Base-by-base conservation (phyloP, 495 filamentous ascomycete genomes). In the Penicillium steckii region DNA sequence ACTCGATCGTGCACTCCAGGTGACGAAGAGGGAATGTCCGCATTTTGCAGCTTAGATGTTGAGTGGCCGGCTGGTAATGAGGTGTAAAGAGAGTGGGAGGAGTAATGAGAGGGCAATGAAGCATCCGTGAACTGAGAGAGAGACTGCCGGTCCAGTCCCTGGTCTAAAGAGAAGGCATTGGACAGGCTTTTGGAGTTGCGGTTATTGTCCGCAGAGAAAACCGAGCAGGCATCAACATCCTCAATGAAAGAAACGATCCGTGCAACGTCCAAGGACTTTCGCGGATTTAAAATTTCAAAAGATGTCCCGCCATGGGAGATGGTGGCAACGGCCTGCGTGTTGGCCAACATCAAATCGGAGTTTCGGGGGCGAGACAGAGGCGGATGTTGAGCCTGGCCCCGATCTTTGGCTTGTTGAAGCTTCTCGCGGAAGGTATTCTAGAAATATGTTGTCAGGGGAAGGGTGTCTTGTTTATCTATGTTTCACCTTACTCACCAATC, bases 221-320 rank as follows among this genome's bases (percentile, higher is more conserved):
- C 3, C 1, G 67, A 67, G 42, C 61, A 65, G 15, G 22, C 46
- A 47, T 74, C 70, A 15, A 69, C 63, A 41, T 76, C 73, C 44
- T 76, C 73, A 21, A 74, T 70, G 44, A 65, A 74, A 3, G 73
- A 75, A 23, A 74, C 70, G 29, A 76, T 74, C 10, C 70, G 65
- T 3, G 70, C 60, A 10, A 71, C 52, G 48, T 71, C 63, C 12
- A 75, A 55, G 7, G 73, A 77, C 46, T 69, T 68, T 45, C 69
- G 70, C 21, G 74, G 74, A 26, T 77, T 77, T 15, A 77, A 40
- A 25, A 77, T 77, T 38, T 77, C 72, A 44, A 77, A 77, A 19
- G 64, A 66, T n/a, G 72, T 59, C 12, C 74, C 74, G 22, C 72
- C 63, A 52, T 73, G 67, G 23, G 67, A 62, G 51, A 77, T 50